Conservation (phyloP, 2,329 filamentous ascomycete species). For the Pseudocercospora macadamiae region DNA sequence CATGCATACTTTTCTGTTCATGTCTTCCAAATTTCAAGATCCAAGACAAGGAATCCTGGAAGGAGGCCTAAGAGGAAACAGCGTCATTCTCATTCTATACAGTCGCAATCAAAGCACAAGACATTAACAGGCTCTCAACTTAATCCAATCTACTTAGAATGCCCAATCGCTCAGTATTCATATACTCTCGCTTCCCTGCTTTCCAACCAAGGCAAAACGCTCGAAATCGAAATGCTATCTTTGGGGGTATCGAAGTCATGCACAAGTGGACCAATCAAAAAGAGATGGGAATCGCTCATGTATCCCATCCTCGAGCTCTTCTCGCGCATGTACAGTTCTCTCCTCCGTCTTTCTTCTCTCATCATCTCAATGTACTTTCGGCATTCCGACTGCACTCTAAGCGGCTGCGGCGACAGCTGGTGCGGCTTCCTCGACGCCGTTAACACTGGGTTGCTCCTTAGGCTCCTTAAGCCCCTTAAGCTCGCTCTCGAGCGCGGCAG, state of each 20-base stretch:
- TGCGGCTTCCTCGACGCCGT: conserved; percentile 7
- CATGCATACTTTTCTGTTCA: too few relatives aligned
- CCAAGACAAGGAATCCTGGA: neutral
- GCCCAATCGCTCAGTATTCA: neutral
- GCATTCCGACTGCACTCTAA: neutral
- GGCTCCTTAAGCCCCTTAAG: neutral
- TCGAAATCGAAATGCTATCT: neutral
- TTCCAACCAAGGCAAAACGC: neutral
- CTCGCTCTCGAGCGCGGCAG: neutral
- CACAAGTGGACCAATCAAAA: neutral
- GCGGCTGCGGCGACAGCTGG: neutral
- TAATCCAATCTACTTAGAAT: neutral
- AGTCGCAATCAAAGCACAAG: neutral
- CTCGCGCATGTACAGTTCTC: neutral
- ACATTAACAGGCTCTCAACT: neutral
- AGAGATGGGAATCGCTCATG: neutral
- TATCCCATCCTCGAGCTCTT: neutral
- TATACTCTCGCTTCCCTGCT: too few relatives aligned
- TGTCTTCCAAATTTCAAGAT: too few relatives aligned
- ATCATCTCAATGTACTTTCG: neutral
- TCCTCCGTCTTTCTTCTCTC: neutral
- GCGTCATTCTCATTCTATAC: neutral
- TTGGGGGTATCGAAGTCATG: neutral
- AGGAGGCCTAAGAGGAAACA: neutral
- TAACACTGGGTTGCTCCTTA: neutral